Percentiles rank a stretch among this genome's conserved stretches.
These are phyloP conservation scores for Colletotrichum destructivum DNA, from an alignment of 2,329 filamentous ascomycete genomes.

Conservation along the genomic window DNA sequence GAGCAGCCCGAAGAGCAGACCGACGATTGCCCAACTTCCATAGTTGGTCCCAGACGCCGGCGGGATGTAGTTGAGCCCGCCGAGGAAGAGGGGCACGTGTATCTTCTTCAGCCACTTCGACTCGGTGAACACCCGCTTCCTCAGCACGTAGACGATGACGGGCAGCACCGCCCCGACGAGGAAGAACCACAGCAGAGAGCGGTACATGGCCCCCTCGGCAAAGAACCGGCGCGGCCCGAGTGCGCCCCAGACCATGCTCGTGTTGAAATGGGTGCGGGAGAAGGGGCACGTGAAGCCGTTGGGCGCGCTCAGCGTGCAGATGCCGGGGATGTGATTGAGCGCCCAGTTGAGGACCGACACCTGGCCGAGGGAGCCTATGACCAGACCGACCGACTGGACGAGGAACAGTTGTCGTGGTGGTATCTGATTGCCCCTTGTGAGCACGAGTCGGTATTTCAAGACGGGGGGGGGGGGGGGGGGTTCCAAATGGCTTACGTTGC, in stretches of 20 bases:
- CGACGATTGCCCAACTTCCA: slow-evolving; percentile 50
- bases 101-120: slow-evolving; percentile 45
- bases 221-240: slow-evolving; percentile 71
- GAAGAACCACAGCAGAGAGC: slow-evolving; percentile 67
- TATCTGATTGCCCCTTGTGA: slow-evolving; percentile 44
- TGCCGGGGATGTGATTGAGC: slow-evolving; percentile 61
- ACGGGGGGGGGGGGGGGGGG: background rate
- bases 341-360: slow-evolving; percentile 56
- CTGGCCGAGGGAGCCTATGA: slow-evolving; percentile 62
- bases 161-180: slow-evolving; percentile 66
- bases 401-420: slow-evolving; percentile 61
- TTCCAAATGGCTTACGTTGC: slow-evolving; percentile 45
- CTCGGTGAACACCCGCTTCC: slow-evolving; percentile 41
- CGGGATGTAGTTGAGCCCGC: slow-evolving; percentile 52
- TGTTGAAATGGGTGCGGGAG: slow-evolving; percentile 62
- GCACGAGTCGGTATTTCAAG: no score
- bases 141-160: slow-evolving; percentile 59
- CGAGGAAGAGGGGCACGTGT: slow-evolving; percentile 51
- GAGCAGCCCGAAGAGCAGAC: slow-evolving; percentile 48
- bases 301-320: slow-evolving; percentile 62
- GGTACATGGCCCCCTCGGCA: slow-evolving; percentile 64
- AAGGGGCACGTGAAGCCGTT: slow-evolving; percentile 63
- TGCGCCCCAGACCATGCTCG: slow-evolving; percentile 70
- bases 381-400: slow-evolving; percentile 59
- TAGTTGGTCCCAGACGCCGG: slow-evolving; percentile 53